Evolutionary conservation across 495 filamentous ascomycete genomes (phyloP).

Genomic region (Pseudotulostoma volvatum): DNA sequence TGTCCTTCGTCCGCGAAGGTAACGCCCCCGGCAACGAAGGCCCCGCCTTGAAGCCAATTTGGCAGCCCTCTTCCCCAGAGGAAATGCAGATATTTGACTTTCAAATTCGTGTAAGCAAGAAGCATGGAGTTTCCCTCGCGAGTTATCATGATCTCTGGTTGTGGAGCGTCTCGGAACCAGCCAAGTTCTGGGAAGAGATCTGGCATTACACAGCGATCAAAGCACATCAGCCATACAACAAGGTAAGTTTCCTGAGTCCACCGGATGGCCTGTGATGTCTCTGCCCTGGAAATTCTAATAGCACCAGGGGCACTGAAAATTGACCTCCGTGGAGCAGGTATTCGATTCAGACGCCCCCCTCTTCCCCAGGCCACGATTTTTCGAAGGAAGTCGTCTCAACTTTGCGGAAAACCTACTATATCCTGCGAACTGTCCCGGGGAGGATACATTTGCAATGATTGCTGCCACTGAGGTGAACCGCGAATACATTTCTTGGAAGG

Average conservation of each 20-base stretch:
- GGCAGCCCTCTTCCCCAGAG: slow-evolving; percentile 52
- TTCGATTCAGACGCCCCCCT: slow-evolving; percentile 47
- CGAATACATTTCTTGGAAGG: slow-evolving; percentile 58
- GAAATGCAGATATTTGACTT: slow-evolving; percentile 56
- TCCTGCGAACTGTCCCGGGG: slow-evolving; percentile 42
- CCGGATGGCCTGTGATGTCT: slow-evolving; percentile 1
- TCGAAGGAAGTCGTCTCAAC: slow-evolving; percentile 60
- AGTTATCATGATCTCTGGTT: slow-evolving; percentile 56
- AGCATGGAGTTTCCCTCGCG: slow-evolving; percentile 42
- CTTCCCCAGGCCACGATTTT: slow-evolving; percentile 79
- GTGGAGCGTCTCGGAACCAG: slow-evolving; percentile 69
- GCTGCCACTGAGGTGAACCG: slow-evolving; percentile 55
- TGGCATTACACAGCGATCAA: slow-evolving; percentile 68
- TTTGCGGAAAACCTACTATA: slow-evolving; percentile 88
- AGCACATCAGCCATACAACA: slow-evolving; percentile 43
- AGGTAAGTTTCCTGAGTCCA: slow-evolving; percentile 28
- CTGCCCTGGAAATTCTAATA: too few species aligned
- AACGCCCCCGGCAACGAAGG: too few species aligned
- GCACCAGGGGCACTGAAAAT: too few species aligned
- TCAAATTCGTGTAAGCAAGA: slow-evolving; percentile 47
- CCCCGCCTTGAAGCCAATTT: slow-evolving; percentile 52
- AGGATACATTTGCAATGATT: slow-evolving; percentile 46
- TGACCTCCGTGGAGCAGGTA: slow-evolving; percentile 50
- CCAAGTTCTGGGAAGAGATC: slow-evolving; percentile 68
- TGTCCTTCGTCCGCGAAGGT: too few species aligned